Percentiles rank a stretch among this genome's conserved stretches.
Evolutionary conservation across 768 basidiomycete species (phyloP).

Genomic region (Leccinellum luteum): DNA sequence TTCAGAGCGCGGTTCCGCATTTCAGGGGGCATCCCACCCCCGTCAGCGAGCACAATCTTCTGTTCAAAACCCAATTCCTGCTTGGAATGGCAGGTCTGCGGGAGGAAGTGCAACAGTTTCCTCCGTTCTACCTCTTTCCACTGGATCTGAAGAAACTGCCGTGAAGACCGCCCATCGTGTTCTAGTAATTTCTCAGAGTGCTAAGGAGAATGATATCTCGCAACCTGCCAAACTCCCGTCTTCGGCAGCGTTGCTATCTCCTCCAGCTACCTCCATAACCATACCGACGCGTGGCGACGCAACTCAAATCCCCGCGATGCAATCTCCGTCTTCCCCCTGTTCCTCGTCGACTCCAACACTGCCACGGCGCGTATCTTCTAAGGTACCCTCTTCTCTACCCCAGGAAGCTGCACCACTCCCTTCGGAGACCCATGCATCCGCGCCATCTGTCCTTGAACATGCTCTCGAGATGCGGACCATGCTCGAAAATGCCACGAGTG

Average conservation of each 20-base stretch:
- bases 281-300: constrained; percentile 5
- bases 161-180: not conserved
- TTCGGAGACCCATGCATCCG: constrained; percentile 17
- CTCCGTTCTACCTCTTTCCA: constrained; percentile 5
- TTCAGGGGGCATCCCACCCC: constrained; percentile 14
- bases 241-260: constrained; percentile 3
- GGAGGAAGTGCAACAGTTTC: constrained; percentile 8
- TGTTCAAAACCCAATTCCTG: constrained; percentile 19
- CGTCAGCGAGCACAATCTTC: constrained; percentile 30
- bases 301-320: not conserved
- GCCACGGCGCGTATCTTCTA: constrained; percentile 17
- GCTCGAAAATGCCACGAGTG: constrained; percentile 65
- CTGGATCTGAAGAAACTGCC: constrained; percentile 3
- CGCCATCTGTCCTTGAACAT: constrained; percentile 38
- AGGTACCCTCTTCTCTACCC: constrained; percentile 3
- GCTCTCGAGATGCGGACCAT: constrained; percentile 67
- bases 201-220: constrained; percentile 4
- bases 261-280: not conserved
- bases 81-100: constrained; percentile 16
- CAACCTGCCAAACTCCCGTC: constrained; percentile 1
- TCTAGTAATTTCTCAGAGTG: constrained; percentile 5
- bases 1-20: constrained; percentile 30
- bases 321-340: not conserved
- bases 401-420: constrained; percentile 13
- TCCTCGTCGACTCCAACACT: constrained; percentile 1